These are phyloP conservation scores for Aurantiochytrium sp. DNA, from an alignment of 108 stramenopile species.

Conservation along the genomic window DNA sequence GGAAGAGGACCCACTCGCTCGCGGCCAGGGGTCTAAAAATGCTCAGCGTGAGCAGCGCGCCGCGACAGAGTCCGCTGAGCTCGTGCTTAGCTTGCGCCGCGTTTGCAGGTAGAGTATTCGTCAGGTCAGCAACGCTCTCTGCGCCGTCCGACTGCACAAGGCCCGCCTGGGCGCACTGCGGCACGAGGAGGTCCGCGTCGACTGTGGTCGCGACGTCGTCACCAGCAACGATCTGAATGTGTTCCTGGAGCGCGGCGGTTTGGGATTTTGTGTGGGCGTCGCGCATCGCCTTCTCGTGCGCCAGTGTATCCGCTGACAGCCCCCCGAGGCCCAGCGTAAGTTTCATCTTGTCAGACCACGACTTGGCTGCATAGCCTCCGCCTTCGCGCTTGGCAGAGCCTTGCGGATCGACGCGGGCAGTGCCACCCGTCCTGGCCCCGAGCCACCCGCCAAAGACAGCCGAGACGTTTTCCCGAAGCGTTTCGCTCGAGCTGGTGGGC, in stretches of 20 bases:
- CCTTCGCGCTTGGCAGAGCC: too few species aligned
- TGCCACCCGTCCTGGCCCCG: too few species aligned
- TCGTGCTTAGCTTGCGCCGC: background rate
- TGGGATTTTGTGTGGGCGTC: background rate
- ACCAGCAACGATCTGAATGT: background rate
- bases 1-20: background rate
- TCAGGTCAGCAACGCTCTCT: background rate
- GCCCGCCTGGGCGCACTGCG: background rate
- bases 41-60: background rate
- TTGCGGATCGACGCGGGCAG: too few species aligned
- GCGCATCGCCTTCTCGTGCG: background rate
- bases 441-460: background rate
- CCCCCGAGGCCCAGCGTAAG: background rate
- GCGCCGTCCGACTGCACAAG: background rate
- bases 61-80: background rate
- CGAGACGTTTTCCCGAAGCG: background rate
- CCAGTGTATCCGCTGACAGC: background rate
- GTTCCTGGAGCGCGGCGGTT: background rate
- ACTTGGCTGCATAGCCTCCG: too few species aligned
- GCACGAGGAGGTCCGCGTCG: background rate
- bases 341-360: background rate
- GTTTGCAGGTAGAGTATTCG: background rate
- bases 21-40: background rate
- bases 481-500: too few species aligned
- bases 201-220: background rate